Percentiles rank a stretch among this genome's conserved stretches.
These are phyloP conservation scores for Basidioascus undulatus DNA, from an alignment of 768 basidiomycete genomes.

Conservation along the genomic window DNA sequence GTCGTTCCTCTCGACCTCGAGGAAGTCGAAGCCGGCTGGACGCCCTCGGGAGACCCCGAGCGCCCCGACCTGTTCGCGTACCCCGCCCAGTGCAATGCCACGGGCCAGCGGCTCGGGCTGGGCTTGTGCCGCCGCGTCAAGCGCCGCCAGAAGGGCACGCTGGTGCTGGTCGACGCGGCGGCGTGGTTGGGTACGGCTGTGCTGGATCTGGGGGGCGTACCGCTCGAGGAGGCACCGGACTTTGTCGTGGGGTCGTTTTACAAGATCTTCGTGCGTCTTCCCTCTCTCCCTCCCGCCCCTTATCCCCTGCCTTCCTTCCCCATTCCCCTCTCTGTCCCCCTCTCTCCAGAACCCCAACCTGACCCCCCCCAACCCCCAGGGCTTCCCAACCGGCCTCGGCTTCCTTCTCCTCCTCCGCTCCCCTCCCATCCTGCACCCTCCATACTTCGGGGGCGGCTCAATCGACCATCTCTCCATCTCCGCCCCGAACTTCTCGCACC, in stretches of 20 bases:
- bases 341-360: neutral
- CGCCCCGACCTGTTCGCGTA: conserved; percentile 7
- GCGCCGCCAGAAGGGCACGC: neutral
- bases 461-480: conserved; percentile 8
- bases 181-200: conserved; percentile 9
- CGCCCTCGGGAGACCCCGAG: neutral
- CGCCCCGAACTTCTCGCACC: conserved; percentile 1
- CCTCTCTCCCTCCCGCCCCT: neutral
- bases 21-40: neutral
- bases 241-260: conserved; percentile 12
- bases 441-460: conserved; percentile 14
- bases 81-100: conserved; percentile 14
- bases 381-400: conserved; percentile 14
- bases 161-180: conserved; percentile 13
- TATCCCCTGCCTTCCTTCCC: no score
- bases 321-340: no score
- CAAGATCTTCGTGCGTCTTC: conserved; percentile 11
- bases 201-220: conserved; percentile 7
- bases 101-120: conserved; percentile 7
- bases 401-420: conserved; percentile 10
- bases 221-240: conserved; percentile 8
- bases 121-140: conserved; percentile 5
- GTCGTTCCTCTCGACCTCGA: neutral
- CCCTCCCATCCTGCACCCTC: no score
- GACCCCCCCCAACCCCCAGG: neutral